Percentiles rank a stretch among this genome's conserved stretches.
phyloP scores from a whole-genome alignment of 1,139 yeast genomes.

The Blastobotrys proliferans region DNA sequence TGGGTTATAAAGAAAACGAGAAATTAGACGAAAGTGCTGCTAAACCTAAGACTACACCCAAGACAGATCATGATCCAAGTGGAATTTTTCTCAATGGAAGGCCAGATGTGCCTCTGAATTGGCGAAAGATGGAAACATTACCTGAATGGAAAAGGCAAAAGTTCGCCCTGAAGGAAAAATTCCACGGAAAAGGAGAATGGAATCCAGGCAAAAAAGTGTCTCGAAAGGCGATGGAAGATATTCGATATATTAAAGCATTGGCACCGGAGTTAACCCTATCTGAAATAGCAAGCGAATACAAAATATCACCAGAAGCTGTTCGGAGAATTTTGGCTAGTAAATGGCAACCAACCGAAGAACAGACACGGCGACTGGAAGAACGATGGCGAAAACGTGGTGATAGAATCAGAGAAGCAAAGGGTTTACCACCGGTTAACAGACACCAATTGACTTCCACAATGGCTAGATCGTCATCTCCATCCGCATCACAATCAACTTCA shows the following conservation, averaged over 20 bases:
- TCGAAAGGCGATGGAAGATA: constrained; percentile 64
- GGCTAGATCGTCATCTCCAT: constrained; percentile 2
- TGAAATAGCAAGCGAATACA: constrained; percentile 61
- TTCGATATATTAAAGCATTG: constrained; percentile 50
- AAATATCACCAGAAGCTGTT: constrained; percentile 77
- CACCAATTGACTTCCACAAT: neutral
- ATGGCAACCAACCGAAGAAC: constrained; percentile 68
- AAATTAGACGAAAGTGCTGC: neutral
- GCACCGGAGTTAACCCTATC: constrained; percentile 57
- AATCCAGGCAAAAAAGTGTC: constrained; percentile 65
- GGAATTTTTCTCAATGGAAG: constrained; percentile 13
- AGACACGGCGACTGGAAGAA: constrained; percentile 38
- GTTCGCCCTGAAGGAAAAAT: constrained; percentile 55
- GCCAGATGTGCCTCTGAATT: constrained; percentile 39
- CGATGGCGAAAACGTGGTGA: constrained; percentile 51
- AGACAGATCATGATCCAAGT: constrained; percentile 7
- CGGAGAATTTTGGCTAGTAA: constrained; percentile 71
- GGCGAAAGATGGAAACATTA: constrained; percentile 40
- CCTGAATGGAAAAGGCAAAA: constrained; percentile 70
- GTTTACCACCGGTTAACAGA: constrained; percentile 3
- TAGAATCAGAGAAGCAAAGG: constrained; percentile 25
- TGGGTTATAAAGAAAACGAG: no score
- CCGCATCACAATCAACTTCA: constrained; percentile 7
- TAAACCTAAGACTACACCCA: neutral
- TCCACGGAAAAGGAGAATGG: constrained; percentile 54